Conservation (phyloP, 805 yeast genomes). For the Sugiyamaella valdiviana region DNA sequence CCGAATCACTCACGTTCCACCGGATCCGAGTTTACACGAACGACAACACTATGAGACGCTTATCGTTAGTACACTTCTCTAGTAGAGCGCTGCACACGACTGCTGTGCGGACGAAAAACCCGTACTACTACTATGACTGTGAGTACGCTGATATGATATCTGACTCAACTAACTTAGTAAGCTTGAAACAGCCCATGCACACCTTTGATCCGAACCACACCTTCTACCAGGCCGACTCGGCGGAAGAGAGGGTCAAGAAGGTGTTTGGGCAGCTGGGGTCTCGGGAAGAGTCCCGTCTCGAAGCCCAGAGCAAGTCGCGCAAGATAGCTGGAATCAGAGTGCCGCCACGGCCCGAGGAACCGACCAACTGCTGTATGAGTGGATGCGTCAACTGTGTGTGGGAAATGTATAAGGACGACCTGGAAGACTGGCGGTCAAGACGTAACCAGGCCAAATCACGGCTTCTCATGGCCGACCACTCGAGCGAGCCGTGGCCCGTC, state of each 20-base stretch:
- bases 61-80: background rate
- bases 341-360: constrained; percentile 80
- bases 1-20: no score
- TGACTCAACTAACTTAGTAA: constrained; percentile 8
- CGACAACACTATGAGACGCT: no score
- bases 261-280: constrained; percentile 34
- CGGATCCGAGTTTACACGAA: no score
- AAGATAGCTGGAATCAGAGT: constrained; percentile 62
- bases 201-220: constrained; percentile 19
- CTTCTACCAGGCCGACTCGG: constrained; percentile 6
- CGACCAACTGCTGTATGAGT: constrained; percentile 95
- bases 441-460: constrained; percentile 54
- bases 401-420: constrained; percentile 86
- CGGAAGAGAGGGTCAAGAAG: constrained; percentile 17
- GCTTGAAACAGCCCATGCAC: constrained; percentile 20
- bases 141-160: constrained; percentile 5
- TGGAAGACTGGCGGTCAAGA: constrained; percentile 68
- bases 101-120: constrained; percentile 15
- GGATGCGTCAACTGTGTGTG: constrained; percentile 97
- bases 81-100: constrained; percentile 6
- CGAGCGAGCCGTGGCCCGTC: constrained; percentile 53
- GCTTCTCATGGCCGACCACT: constrained; percentile 28
- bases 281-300: constrained; percentile 27
- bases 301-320: constrained; percentile 30
- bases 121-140: constrained; percentile 24